Base-by-base conservation (phyloP, 306 rosid species). In the Boehmeria nivea region DNA sequence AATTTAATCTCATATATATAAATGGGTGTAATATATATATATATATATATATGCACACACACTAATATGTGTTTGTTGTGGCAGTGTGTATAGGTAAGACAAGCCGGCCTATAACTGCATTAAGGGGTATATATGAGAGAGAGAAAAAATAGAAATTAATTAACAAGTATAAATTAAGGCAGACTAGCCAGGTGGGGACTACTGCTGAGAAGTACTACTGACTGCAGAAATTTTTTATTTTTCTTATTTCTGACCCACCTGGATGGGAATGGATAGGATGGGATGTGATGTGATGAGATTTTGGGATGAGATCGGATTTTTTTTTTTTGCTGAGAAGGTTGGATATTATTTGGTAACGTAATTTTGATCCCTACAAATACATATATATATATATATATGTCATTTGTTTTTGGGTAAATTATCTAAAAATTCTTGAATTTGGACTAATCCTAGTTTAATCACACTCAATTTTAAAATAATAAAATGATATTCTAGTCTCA, bases 211-310 rank as follows among this genome's bases (percentile, higher is more conserved):
- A 31, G 36, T 4, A 31, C 36, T 31, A 18, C 63, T 43, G 34
- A 50, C 52, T 33, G 58, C 47, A 62, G 27, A 55, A 43, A 51
- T 28, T 14, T 27, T 4, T 31, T 10, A 31, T 31, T 4, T 31
- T 31, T 31, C 36, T 31, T 31, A 4, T 31, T 37, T 61, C 68
- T 68, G 73, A 68, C 64, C 62, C 64, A 55, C 69, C 73, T 61
- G 69, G 69, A 59, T 51, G 57, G 63, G 56, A 63, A 56, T n/a
- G 47, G 27, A 40, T 40, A 40, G 45, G 45, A n/a, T n/a, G n/a
- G 69, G 69, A 59, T 51, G 57, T 57, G 56, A 45, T 45, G 51
- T 47, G 49, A 39, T 39, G 22, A 9, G 50, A 42, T 34, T 51
- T 34, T 12, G 63, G 43, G 67, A 45, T 19, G 51, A 45, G 51